Conservation (phyloP, 179 eudicot genomes). For the Carnegiea gigantea region DNA sequence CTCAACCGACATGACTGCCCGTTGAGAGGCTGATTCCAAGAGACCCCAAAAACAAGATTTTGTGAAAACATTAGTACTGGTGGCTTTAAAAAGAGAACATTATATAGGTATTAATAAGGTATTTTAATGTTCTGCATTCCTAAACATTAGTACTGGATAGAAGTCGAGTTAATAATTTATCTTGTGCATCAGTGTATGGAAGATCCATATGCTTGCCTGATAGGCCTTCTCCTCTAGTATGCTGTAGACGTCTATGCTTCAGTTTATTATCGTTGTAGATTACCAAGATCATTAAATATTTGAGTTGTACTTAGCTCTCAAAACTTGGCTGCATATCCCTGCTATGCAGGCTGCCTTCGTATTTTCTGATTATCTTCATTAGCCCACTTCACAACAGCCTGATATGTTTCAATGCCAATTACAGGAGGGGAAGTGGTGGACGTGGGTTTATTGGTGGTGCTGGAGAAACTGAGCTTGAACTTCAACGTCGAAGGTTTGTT, state of each 20-base stretch:
- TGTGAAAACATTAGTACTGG: too few relatives aligned
- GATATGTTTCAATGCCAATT: conserved; percentile 24
- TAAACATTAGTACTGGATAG: not conserved
- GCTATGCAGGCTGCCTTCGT: not conserved
- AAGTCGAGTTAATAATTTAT: too few relatives aligned
- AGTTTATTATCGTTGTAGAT: too few relatives aligned
- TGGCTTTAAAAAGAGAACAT: not conserved
- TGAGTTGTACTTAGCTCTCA: not conserved
- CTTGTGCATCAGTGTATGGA: too few relatives aligned
- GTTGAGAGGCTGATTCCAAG: too few relatives aligned
- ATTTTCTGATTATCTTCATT: not conserved
- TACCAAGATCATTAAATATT: too few relatives aligned
- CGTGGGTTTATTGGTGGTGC: conserved; percentile 96
- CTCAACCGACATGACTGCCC: too few relatives aligned
- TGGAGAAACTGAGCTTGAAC: conserved; percentile 98
- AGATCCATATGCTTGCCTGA: not conserved
- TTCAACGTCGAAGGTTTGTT: conserved; percentile 91
- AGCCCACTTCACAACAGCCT: conserved; percentile 13
- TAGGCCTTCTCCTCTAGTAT: too few relatives aligned
- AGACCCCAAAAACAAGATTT: too few relatives aligned
- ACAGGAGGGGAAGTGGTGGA: conserved; percentile 99
- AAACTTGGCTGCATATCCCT: conserved; percentile 4
- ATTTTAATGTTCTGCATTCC: not conserved
- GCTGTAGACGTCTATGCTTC: too few relatives aligned
- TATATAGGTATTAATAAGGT: not conserved